A percentile compares a stretch with the other conserved stretches of the same genome.
Evolutionary conservation across 2,329 filamentous ascomycete genomes (phyloP).

Genomic region (Magnaporthales sp.): DNA sequence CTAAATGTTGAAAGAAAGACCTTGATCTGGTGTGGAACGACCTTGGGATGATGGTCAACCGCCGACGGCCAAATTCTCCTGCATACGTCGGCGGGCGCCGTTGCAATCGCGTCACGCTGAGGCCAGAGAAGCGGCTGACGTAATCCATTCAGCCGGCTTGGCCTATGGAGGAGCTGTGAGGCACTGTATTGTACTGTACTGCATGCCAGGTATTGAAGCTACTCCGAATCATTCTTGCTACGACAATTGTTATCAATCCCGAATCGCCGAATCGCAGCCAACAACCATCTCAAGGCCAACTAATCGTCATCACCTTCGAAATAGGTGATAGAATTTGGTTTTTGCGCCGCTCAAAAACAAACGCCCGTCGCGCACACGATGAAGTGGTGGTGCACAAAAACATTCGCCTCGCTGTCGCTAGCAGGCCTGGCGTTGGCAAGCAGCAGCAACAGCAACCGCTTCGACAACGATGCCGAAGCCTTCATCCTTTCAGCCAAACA

Average conservation of each 20-base stretch:
- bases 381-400: constrained; percentile 3
- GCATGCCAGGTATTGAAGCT: not conserved
- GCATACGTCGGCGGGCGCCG: not conserved
- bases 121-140: not conserved
- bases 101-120: not conserved
- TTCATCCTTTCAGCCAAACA: not conserved
- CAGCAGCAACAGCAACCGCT: too few relatives aligned
- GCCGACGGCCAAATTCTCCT: not conserved
- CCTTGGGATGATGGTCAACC: not conserved
- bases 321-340: too few relatives aligned
- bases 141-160: not conserved
- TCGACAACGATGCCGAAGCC: not conserved
- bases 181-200: not conserved
- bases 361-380: not conserved
- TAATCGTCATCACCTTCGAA: not conserved
- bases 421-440: constrained; percentile 4
- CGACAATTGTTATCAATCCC: not conserved
- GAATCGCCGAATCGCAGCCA: not conserved
- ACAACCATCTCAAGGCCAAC: not conserved
- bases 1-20: not conserved
- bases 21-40: not conserved
- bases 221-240: not conserved
- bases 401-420: constrained; percentile 6
- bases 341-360: not conserved
- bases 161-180: not conserved